These are phyloP conservation scores for Saturnispora galanensis DNA, from an alignment of 805 yeast genomes.

Conservation along the genomic window DNA sequence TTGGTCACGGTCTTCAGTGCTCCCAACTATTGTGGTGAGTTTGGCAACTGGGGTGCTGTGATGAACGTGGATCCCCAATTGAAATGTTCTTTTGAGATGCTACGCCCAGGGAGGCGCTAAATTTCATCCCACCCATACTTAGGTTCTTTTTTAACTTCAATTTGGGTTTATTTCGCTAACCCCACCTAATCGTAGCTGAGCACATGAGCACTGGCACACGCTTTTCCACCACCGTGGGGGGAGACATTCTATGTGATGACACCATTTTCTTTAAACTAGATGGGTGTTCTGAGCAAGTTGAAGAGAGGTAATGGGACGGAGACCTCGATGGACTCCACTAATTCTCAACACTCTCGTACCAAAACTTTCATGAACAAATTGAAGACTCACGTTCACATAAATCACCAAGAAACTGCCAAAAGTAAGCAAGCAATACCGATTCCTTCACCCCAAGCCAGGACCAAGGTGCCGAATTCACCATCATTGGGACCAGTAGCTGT, in stretches of 20 bases:
- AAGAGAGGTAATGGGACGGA: neutral
- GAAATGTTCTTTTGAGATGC: constrained; percentile 61
- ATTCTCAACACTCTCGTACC: neutral
- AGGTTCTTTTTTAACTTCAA: neutral
- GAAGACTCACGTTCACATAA: constrained; percentile 3
- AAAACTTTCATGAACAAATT: neutral
- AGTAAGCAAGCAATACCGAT: neutral
- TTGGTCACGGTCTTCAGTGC: constrained; percentile 75
- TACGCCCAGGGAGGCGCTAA: constrained; percentile 37
- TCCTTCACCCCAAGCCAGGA: neutral
- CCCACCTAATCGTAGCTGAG: no score
- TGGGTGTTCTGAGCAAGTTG: constrained; percentile 7
- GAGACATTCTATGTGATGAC: neutral
- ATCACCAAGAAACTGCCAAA: neutral
- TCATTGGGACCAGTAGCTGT: no score
- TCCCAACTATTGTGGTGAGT: constrained; percentile 78
- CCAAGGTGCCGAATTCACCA: neutral
- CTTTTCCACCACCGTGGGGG: neutral
- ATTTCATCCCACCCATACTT: neutral
- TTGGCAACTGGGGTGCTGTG: constrained; percentile 71
- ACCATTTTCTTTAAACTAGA: neutral
- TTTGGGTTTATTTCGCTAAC: neutral
- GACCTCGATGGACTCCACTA: neutral
- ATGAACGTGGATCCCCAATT: constrained; percentile 61
- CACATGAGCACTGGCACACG: no score